Evolutionary conservation across 495 filamentous ascomycete genomes (phyloP), one percentile per base, ranked within the genome.

Genomic region (Copromyces sp.): DNA sequence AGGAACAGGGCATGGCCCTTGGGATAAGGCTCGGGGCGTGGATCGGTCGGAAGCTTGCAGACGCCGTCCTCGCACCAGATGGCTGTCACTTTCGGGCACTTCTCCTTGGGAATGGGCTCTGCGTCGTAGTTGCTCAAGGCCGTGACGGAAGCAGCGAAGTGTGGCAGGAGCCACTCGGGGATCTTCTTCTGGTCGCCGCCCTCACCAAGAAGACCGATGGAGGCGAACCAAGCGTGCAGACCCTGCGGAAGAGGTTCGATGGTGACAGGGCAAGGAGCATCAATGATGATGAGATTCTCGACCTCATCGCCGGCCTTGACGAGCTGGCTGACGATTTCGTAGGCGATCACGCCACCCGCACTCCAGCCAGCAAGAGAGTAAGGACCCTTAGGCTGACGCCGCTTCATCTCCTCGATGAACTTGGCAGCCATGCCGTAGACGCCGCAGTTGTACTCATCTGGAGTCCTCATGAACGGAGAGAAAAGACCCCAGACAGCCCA

Each of bases 261-360:
- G 16, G 87, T 89, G 71, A 92, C 86, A 3, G 89, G 93, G 83
- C 89, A 93, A 0, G 94, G 94, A 0, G 93, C 89, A 80, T 97
- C 94, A 72, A 97, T 90, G 69, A 97, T 85, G 69, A 97, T 81
- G 4, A 97, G 88, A 68, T 89, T 86, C 68, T 91, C 91, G 53
- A 97, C 92, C 69, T 82, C 80, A 40, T 95, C 91, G 35, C 89
- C 89, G 20, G 86, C 84, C 68, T 88, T 85, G 74, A 90, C 85
- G 9, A 97, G 84, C 74, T 93, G 90, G 70, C 88, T 89, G 39
- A 89, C 89, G 32, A 92, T 91, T 77, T 96, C 93, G 78, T 93
- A 97, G 35, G 94, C 94, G 74, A 94, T 90, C 41, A 95, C 92
- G 53, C 94, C 94, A 69, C 94, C 94, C 9, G 93, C 94, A 29